Percentiles rank a stretch among this genome's conserved stretches.
phyloP scores from a whole-genome alignment of 352 stramenopile species.

The Phytophthora idaei region DNA sequence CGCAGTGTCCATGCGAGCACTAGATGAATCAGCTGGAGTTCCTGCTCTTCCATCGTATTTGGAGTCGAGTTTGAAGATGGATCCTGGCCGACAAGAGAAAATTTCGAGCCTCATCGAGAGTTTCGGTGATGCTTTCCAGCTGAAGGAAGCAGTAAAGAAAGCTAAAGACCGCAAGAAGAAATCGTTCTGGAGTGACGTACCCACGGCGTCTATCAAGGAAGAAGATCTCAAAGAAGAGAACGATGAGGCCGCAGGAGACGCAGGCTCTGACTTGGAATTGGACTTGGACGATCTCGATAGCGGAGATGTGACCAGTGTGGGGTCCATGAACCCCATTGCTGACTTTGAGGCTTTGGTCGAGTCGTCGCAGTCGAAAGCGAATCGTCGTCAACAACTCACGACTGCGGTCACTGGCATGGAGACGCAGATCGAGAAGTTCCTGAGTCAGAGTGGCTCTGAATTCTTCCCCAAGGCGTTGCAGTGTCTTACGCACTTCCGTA shows the following conservation, averaged over 20 bases:
- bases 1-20: slow-evolving; percentile 57
- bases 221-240: slow-evolving; percentile 53
- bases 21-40: slow-evolving; percentile 54
- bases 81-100: slow-evolving; percentile 44
- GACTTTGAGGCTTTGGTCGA: slow-evolving; percentile 82
- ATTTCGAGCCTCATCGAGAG: slow-evolving; percentile 64
- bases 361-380: slow-evolving; percentile 48
- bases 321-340: slow-evolving; percentile 84
- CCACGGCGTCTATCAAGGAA: slow-evolving; percentile 35
- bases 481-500: slow-evolving; percentile 73
- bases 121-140: slow-evolving; percentile 77
- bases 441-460: slow-evolving; percentile 48
- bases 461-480: slow-evolving; percentile 76
- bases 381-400: slow-evolving; percentile 40
- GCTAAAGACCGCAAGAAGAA: slow-evolving; percentile 74
- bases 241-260: slow-evolving; percentile 26
- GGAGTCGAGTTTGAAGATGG: slow-evolving; percentile 70
- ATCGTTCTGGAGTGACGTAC: slow-evolving; percentile 81
- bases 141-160: slow-evolving; percentile 79
- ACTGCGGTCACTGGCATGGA: slow-evolving; percentile 74
- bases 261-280: slow-evolving; percentile 64
- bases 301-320: slow-evolving; percentile 67
- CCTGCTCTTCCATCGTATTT: slow-evolving; percentile 61
- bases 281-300: slow-evolving; percentile 79
- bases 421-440: slow-evolving; percentile 66